A percentile compares a stretch with the other conserved stretches of the same genome.
phyloP scores from a whole-genome alignment of 2,329 filamentous ascomycete species.

The Rugonectria rugulosa region DNA sequence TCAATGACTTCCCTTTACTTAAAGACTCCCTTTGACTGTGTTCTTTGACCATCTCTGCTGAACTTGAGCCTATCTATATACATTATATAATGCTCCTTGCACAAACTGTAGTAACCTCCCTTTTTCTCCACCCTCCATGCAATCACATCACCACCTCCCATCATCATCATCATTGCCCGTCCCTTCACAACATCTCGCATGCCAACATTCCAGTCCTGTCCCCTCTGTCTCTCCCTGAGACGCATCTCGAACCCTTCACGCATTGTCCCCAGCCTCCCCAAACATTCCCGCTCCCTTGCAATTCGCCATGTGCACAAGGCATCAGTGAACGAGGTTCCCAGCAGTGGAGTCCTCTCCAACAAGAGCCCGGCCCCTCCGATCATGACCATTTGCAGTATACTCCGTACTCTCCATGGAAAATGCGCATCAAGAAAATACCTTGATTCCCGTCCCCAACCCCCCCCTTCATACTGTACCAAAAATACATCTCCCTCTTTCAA shows the following conservation, averaged over 20 bases:
- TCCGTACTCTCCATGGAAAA: no score
- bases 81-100: no score
- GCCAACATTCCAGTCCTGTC: background rate
- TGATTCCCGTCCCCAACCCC: no score
- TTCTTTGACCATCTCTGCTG: no score
- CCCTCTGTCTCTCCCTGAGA: background rate
- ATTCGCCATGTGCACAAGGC: background rate
- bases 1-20: no score
- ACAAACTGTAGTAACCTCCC: no score
- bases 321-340: no score
- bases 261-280: background rate
- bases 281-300: background rate
- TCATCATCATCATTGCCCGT: background rate
- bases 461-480: background rate
- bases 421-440: no score
- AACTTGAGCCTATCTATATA: no score
- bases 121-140: background rate
- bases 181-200: conserved; percentile 1
- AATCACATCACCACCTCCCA: background rate
- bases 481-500: background rate
- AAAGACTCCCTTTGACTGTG: background rate
- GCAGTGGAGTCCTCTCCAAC: no score
- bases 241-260: background rate
- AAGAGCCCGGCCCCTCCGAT: no score
- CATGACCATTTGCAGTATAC: no score